These are phyloP conservation scores for Emmonsiellopsis sp. DNA, from an alignment of 2,329 filamentous ascomycete genomes.

Conservation along the genomic window DNA sequence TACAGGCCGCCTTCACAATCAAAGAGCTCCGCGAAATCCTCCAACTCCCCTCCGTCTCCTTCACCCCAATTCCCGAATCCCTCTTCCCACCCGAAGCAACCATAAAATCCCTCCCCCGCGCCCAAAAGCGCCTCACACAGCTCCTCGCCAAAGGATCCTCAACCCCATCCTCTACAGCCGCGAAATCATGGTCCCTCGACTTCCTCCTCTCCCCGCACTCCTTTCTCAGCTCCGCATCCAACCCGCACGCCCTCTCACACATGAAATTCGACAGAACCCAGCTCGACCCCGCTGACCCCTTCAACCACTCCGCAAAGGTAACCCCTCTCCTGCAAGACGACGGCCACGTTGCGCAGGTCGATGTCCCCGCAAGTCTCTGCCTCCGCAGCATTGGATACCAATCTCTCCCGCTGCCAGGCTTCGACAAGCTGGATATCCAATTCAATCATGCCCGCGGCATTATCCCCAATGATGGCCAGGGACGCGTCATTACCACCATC, in stretches of 20 bases:
- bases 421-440: slow-evolving; percentile 62
- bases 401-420: slow-evolving; percentile 65
- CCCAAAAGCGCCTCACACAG: slow-evolving; percentile 69
- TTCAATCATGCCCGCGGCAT: slow-evolving; percentile 69
- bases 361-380: slow-evolving; percentile 55
- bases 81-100: slow-evolving; percentile 56
- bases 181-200: slow-evolving; percentile 72
- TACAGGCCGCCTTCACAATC: slow-evolving; percentile 81
- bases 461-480: slow-evolving; percentile 72
- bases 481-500: slow-evolving; percentile 52
- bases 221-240: slow-evolving; percentile 48
- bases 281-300: slow-evolving; percentile 40
- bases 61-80: slow-evolving; percentile 57
- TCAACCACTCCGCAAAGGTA: slow-evolving; percentile 42
- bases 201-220: slow-evolving; percentile 71
- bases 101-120: slow-evolving; percentile 61
- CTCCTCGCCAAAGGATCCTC: slow-evolving; percentile 67
- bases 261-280: slow-evolving; percentile 56
- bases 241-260: slow-evolving; percentile 47
- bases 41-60: slow-evolving; percentile 62
- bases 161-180: slow-evolving; percentile 38
- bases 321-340: slow-evolving; percentile 22
- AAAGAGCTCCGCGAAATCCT: slow-evolving; percentile 88
- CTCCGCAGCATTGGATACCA: slow-evolving; percentile 97
- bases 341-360: slow-evolving; percentile 23